Percentiles rank a stretch among this genome's conserved stretches.
phyloP scores from a whole-genome alignment of 106 monocot species.

The Dioscorea zingiberensis region DNA sequence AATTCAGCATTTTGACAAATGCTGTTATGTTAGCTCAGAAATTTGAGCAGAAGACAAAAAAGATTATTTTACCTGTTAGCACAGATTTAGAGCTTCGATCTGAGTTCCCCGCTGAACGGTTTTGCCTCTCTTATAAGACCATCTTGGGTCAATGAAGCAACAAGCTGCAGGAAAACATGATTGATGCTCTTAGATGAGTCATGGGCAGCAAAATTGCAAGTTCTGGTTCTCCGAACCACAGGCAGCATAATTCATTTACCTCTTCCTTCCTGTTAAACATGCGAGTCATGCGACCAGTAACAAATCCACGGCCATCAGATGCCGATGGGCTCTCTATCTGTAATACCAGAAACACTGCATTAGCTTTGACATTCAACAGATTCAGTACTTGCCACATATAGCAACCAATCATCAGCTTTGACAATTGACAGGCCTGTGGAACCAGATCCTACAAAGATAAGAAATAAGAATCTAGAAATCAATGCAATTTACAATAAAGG shows the following conservation, averaged over 20 bases:
- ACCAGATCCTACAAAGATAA: constrained; percentile 47
- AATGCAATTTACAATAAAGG: too few relatives aligned
- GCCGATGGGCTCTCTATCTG: constrained; percentile 85
- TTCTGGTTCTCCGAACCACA: too few relatives aligned
- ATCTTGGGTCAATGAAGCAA: constrained; percentile 79
- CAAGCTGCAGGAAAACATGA: constrained; percentile 30
- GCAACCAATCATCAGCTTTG: constrained; percentile 88
- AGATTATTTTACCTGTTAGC: neutral
- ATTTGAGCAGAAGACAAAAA: too few relatives aligned
- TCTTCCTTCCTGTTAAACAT: constrained; percentile 93
- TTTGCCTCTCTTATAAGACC: constrained; percentile 42
- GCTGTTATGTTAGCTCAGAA: too few relatives aligned
- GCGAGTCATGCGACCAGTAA: constrained; percentile 64
- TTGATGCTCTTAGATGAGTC: too few relatives aligned
- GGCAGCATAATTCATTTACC: constrained; percentile 28
- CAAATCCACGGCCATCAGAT: constrained; percentile 64
- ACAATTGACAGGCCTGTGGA: constrained; percentile 67
- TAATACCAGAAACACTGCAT: neutral
- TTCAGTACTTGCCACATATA: constrained; percentile 50
- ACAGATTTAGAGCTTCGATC: constrained; percentile 51
- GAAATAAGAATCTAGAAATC: neutral
- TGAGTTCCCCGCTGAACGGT: constrained; percentile 17
- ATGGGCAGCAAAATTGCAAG: too few relatives aligned
- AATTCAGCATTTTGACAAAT: too few relatives aligned
- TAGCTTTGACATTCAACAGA: neutral